phyloP scores from a whole-genome alignment of 2,329 filamentous ascomycete genomes.

The Ceratocystis colombiana region DNA sequence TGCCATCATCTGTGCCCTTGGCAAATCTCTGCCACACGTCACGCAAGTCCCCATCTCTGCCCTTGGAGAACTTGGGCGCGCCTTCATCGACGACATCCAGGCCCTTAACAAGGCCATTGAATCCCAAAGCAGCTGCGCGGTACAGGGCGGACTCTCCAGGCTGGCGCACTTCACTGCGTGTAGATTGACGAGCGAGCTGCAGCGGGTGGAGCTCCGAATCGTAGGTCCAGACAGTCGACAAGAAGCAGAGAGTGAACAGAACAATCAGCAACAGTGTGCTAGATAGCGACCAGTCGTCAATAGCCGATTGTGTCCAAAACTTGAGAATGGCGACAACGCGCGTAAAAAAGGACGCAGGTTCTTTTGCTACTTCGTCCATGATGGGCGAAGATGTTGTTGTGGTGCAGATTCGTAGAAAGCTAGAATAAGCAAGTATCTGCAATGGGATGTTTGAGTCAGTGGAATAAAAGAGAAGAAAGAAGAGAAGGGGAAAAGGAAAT shows the following conservation, averaged over 20 bases:
- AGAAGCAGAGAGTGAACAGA: constrained; percentile 58
- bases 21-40: constrained; percentile 77
- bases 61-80: constrained; percentile 70
- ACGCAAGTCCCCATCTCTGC: constrained; percentile 77
- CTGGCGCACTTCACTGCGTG: constrained; percentile 67
- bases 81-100: constrained; percentile 73
- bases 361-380: constrained; percentile 3
- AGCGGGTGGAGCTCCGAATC: constrained; percentile 90
- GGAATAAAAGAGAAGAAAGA: not conserved
- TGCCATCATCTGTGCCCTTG: constrained; percentile 53
- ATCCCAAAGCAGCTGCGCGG: constrained; percentile 75
- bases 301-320: constrained; percentile 54
- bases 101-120: constrained; percentile 66
- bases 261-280: constrained; percentile 46
- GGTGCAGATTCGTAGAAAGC: not conserved
- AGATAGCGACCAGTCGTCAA: constrained; percentile 43
- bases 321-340: constrained; percentile 55
- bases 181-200: constrained; percentile 74
- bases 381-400: not conserved
- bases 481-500: not conserved
- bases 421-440: not conserved
- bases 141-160: constrained; percentile 78
- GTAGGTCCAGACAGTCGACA: constrained; percentile 57
- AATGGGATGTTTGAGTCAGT: not conserved
- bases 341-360: constrained; percentile 30